These are phyloP conservation scores for Coniophora puteana DNA, from an alignment of 1,284 basidiomycete genomes.

Conservation along the genomic window DNA sequence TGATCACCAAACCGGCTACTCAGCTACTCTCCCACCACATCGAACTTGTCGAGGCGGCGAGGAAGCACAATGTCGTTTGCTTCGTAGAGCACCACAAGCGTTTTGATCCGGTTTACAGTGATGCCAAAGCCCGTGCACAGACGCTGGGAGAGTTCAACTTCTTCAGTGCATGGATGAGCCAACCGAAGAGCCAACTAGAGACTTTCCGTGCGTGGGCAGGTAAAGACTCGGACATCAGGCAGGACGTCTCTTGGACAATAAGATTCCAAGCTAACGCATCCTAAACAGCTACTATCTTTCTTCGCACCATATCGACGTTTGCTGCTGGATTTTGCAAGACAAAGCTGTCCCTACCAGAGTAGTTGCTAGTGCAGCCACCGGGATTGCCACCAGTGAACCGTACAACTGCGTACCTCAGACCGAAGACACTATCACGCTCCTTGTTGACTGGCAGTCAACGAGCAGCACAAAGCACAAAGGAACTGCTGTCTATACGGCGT, in stretches of 20 bases:
- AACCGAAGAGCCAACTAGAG: conserved; percentile 91
- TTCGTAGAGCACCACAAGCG: conserved; percentile 90
- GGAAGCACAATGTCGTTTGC: conserved; percentile 78
- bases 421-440: conserved; percentile 91
- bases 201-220: conserved; percentile 95
- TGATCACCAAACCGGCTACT: conserved; percentile 91
- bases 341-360: conserved; percentile 78
- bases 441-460: conserved; percentile 88
- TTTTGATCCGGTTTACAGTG: conserved; percentile 92
- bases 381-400: conserved; percentile 84
- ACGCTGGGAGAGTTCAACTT: conserved; percentile 90
- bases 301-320: conserved; percentile 90
- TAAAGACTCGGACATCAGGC: conserved; percentile 88
- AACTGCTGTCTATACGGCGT: conserved; percentile 87
- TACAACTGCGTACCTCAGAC: conserved; percentile 83
- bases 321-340: conserved; percentile 88
- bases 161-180: conserved; percentile 90
- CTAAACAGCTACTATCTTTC: conserved; percentile 87
- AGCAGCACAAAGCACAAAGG: conserved; percentile 68
- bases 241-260: conserved; percentile 3
- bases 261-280: conserved; percentile 4
- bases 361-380: conserved; percentile 83
- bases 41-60: conserved; percentile 70
- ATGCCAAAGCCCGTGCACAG: conserved; percentile 75
- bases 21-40: conserved; percentile 83